Evolutionary conservation across 1,139 yeast species (phyloP), one percentile per base, ranked within the genome.

Genomic region (Sugiyamaella sp.): DNA sequence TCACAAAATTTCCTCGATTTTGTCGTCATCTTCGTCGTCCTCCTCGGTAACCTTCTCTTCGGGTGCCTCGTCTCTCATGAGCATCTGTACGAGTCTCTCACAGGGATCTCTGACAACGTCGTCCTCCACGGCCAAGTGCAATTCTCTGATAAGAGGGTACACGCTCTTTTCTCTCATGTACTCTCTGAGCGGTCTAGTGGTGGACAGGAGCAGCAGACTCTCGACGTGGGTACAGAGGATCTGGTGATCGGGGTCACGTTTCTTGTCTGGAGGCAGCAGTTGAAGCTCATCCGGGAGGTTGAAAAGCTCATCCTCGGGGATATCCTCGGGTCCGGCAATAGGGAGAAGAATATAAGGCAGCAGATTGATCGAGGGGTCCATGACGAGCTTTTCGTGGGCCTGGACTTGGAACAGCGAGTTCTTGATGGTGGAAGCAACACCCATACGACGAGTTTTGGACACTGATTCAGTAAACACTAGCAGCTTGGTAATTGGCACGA

Each of bases 361-460:
- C 37, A 91, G 66, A 63, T 91, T 89, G 56, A 89, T 82, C 17
- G 78, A 75, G 49, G 80, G 83, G 63, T 87, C 85, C 10, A 71
- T 74, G 37, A 89, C 71, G 47, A 93, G 74, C 37, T 69, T 71
- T 63, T 74, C 73, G 66, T 93, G 98, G 41, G 80, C 72, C 43
- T 84, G 80, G 2, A 89, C 77, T 66, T 91, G 97, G 66, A 93
- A 93, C 50, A 91, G 74, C 0, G 95, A 81, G 71, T 93, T 93
- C 67, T 93, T 93, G 62, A 93, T 87, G 3, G 97, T 88, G 1
- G 96, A 86, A 0, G 96, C 96, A 48, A 89, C 93, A 64, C 97
- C 98, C 68, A 86, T 91, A 70, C 98, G 80, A 74, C 98, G 83
- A 33, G 83, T 81, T 63, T 82, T 84, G 19, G 89, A 79, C 60